These are phyloP conservation scores for Blastocrithidia nonstop DNA, from an alignment of 208 protist genomes.

Conservation along the genomic window DNA sequence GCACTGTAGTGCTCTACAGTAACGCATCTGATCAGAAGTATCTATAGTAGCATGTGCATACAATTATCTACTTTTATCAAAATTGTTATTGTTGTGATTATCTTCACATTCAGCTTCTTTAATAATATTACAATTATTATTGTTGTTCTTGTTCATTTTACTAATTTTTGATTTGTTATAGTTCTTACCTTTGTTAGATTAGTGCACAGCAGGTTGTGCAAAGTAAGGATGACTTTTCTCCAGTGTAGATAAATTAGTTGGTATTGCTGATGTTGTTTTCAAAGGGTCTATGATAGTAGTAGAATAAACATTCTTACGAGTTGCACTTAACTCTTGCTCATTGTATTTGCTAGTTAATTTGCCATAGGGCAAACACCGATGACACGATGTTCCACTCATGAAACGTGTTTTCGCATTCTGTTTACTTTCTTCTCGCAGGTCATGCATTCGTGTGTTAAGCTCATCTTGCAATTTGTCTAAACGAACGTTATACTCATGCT, in stretches of 20 bases:
- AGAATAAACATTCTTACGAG: too few relatives aligned
- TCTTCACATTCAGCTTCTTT: background rate
- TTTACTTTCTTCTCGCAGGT: conserved; percentile 8
- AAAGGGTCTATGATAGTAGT: too few relatives aligned
- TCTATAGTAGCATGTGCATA: background rate
- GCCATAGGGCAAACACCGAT: too few relatives aligned
- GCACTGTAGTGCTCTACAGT: background rate
- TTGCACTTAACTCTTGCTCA: too few relatives aligned
- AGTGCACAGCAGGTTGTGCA: too few relatives aligned
- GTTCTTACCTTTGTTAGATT: conserved; percentile 1
- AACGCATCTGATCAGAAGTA: background rate
- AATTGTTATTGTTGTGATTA: background rate
- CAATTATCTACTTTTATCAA: background rate
- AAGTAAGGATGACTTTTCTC: too few relatives aligned
- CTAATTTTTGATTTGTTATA: background rate
- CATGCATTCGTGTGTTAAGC: conserved; percentile 27
- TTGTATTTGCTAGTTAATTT: too few relatives aligned
- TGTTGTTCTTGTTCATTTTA: background rate
- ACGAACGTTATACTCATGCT: conserved; percentile 35
- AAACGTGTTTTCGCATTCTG: too few relatives aligned
- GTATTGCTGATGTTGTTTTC: too few relatives aligned
- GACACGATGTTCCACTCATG: too few relatives aligned
- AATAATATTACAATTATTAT: background rate
- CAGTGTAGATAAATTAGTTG: too few relatives aligned
- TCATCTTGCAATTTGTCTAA: conserved; percentile 44